These are phyloP conservation scores for Rhododendron vialii DNA, from an alignment of 148 eudicot genomes.

Conservation along the genomic window DNA sequence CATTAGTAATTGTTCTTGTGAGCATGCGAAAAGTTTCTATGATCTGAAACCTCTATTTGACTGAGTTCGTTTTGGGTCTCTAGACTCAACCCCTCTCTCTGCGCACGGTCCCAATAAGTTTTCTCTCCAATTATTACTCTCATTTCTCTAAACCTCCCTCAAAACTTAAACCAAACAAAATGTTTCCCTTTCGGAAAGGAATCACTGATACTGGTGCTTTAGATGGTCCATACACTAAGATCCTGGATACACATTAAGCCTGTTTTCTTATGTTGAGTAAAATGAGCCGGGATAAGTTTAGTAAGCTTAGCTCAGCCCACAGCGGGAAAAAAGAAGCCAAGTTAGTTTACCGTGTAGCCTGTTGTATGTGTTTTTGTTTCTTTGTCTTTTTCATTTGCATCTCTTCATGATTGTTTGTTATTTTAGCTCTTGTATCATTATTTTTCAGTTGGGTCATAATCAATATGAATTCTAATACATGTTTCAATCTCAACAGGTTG, in stretches of 20 bases:
- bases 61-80: not conserved
- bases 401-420: not conserved
- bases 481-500: constrained; percentile 44
- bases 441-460: not conserved
- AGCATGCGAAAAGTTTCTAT: not conserved
- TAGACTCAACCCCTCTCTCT: no score
- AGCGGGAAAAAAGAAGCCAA: not conserved
- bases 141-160: not conserved
- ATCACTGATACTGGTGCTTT: not conserved
- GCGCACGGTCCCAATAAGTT: not conserved
- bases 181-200: not conserved
- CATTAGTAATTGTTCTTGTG: not conserved
- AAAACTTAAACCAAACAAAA: not conserved
- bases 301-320: not conserved
- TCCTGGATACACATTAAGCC: not conserved
- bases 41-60: not conserved
- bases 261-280: not conserved
- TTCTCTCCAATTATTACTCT: not conserved
- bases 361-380: not conserved
- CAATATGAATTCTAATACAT: not conserved
- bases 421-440: not conserved
- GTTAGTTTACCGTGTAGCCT: not conserved
- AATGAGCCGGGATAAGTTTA: not conserved
- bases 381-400: not conserved
- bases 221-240: not conserved